Evolutionary conservation across 176 grass and related monocot species (phyloP).

Genomic region (Triticum dicoccoides): DNA sequence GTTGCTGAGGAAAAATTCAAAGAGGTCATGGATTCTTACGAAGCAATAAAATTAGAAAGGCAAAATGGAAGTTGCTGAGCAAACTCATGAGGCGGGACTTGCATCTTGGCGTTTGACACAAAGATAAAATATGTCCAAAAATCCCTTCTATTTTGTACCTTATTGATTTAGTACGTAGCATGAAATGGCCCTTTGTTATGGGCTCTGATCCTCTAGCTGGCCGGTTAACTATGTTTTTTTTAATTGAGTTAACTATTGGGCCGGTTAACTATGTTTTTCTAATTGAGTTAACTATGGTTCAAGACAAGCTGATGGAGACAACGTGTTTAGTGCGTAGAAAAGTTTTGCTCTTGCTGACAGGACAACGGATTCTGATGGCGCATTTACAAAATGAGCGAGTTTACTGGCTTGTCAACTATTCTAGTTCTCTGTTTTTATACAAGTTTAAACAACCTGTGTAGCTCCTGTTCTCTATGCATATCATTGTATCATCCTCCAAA

Average conservation of each 20-base stretch:
- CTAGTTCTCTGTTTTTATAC: not conserved
- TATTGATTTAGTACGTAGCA: not conserved
- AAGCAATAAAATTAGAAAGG: constrained; percentile 82
- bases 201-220: constrained; percentile 3
- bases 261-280: not conserved
- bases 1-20: constrained; percentile 84
- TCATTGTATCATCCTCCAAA: not conserved
- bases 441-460: not conserved
- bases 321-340: not conserved
- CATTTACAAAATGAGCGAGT: not conserved
- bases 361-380: not conserved
- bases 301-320: not conserved
- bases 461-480: not conserved
- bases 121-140: not conserved
- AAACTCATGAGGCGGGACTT: not conserved
- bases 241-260: not conserved
- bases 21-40: constrained; percentile 74
- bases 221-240: not conserved
- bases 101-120: constrained; percentile 6
- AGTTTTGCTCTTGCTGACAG: not conserved
- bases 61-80: constrained; percentile 48
- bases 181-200: not conserved
- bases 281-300: not conserved
- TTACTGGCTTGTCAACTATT: not conserved
- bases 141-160: not conserved